Evolutionary conservation across 176 grass and related monocot species (phyloP).

Genomic region (Coix lacrymajobi): DNA sequence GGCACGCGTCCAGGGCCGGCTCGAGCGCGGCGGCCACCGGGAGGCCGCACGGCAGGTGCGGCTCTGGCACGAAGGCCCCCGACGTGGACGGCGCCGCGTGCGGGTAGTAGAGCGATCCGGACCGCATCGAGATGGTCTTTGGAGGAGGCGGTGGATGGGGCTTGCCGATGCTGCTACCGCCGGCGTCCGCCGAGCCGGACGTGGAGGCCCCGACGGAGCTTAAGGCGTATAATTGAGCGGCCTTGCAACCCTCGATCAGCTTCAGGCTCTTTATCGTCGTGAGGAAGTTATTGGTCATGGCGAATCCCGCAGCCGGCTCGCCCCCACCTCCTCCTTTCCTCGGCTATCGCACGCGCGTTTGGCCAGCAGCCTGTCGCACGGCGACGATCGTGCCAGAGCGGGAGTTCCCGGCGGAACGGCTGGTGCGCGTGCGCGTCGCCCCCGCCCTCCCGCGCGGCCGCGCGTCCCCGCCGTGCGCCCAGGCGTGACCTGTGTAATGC

Average conservation of each 20-base stretch:
- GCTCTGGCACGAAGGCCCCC: slow-evolving; percentile 32
- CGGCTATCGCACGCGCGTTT: neutral
- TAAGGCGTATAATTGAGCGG: slow-evolving; percentile 62
- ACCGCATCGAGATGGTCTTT: slow-evolving; percentile 44
- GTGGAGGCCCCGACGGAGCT: slow-evolving; percentile 35
- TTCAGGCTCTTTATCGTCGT: slow-evolving; percentile 90
- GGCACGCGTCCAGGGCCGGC: slow-evolving; percentile 57
- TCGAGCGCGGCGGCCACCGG: slow-evolving; percentile 54
- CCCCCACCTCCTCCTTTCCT: neutral
- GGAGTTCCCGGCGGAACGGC: slow-evolving; percentile 36
- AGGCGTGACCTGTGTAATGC: slow-evolving; percentile 22
- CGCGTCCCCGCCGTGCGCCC: slow-evolving; percentile 33
- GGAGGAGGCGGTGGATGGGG: slow-evolving; percentile 28
- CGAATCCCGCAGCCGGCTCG: neutral
- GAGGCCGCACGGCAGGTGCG: slow-evolving; percentile 72
- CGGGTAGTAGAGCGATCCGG: slow-evolving; percentile 42
- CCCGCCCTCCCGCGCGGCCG: slow-evolving; percentile 35
- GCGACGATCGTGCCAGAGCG: slow-evolving; percentile 34
- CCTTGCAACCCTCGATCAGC: slow-evolving; percentile 89
- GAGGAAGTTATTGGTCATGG: slow-evolving; percentile 93
- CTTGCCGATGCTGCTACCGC: slow-evolving; percentile 17
- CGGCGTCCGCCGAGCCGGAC: slow-evolving; percentile 20
- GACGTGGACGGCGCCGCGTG: slow-evolving; percentile 43
- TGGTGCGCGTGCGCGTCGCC: slow-evolving; percentile 31
- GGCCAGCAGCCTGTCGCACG: neutral